Percentiles rank a stretch among this genome's conserved stretches.
Evolutionary conservation across 768 basidiomycete species (phyloP).

Genomic region (Auriscalpium orientale): DNA sequence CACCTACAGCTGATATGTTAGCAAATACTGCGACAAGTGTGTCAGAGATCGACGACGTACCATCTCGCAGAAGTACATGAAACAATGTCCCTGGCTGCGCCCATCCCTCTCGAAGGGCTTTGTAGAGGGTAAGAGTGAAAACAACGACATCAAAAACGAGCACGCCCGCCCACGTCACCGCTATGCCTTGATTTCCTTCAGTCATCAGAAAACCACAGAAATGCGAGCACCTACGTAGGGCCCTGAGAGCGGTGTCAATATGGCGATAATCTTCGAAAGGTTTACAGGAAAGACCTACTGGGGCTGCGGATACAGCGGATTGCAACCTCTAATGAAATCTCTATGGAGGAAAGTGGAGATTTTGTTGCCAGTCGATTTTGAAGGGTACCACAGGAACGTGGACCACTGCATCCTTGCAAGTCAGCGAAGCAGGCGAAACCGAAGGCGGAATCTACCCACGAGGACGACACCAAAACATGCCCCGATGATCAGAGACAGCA

Average conservation of each 20-base stretch:
- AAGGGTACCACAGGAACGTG: neutral
- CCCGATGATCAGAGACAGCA: neutral
- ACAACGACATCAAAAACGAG: neutral
- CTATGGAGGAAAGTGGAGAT: no score
- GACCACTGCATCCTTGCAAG: neutral
- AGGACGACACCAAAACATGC: neutral
- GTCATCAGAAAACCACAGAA: no score
- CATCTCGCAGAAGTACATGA: neutral
- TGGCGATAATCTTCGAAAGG: no score
- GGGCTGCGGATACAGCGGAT: neutral
- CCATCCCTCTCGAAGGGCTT: neutral
- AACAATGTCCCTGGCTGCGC: neutral
- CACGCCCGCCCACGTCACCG: neutral
- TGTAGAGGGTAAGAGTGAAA: neutral
- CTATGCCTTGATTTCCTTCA: neutral
- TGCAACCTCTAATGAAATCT: neutral
- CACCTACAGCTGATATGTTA: neutral
- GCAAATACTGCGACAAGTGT: neutral
- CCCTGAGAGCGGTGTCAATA: no score
- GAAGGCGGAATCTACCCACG: neutral
- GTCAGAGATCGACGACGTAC: neutral
- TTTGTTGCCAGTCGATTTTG: no score
- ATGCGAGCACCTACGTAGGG: no score
- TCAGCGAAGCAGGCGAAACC: no score
- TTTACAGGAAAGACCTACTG: neutral